Conservation (phyloP, 83 land plant species). For the Diphasiastrum complanatum region DNA sequence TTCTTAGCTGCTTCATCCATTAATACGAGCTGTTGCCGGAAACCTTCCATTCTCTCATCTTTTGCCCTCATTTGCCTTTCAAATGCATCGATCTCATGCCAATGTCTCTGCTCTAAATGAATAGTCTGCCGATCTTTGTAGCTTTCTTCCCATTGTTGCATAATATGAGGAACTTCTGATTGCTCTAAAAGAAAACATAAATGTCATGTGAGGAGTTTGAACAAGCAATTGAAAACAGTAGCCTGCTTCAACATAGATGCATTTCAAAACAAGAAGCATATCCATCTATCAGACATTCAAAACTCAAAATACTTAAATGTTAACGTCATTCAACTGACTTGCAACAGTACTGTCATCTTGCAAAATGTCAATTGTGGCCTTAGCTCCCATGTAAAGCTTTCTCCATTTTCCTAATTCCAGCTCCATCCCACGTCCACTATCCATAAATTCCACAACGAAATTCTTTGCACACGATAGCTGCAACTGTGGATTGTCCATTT, state of each 20-base stretch:
- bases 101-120: slow-evolving; percentile 17
- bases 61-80: slow-evolving; percentile 28
- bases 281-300: no score
- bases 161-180: background rate
- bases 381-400: slow-evolving; percentile 15
- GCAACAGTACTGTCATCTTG: background rate
- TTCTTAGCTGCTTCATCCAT: slow-evolving; percentile 13
- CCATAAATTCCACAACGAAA: slow-evolving; percentile 3
- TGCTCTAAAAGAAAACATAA: no score
- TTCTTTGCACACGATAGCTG: slow-evolving; percentile 6
- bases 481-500: background rate
- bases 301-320: no score
- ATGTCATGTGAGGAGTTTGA: background rate
- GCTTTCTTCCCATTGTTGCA: background rate
- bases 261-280: no score
- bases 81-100: slow-evolving; percentile 21
- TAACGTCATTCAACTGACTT: no score
- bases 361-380: background rate
- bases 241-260: background rate
- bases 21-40: slow-evolving; percentile 16
- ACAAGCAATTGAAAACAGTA: background rate
- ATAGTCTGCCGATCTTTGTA: slow-evolving; percentile 9
- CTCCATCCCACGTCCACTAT: slow-evolving; percentile 9
- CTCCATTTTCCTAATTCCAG: slow-evolving; percentile 15
- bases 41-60: slow-evolving; percentile 30